Base-by-base conservation (phyloP, 768 basidiomycete genomes). In the Rhodotorula kratochvilovae region DNA sequence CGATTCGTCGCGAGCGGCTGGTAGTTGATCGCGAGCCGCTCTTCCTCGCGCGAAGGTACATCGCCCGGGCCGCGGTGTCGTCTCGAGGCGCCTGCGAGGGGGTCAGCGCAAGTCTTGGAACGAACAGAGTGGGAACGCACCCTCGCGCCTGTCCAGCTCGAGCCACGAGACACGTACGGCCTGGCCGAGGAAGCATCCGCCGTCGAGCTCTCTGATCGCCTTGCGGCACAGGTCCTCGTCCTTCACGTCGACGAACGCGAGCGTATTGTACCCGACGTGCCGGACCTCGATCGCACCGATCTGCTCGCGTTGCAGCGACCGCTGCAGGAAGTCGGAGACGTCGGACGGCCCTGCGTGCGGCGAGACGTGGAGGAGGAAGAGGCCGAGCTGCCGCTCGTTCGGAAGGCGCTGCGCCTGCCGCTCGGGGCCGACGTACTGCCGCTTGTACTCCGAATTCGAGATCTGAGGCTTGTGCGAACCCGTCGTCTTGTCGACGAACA, bases 201-300 rank as follows among this genome's bases (percentile, higher is more conserved):
- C 63, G 53, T 63, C 63, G 39, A 63, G 53, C 19, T 63, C 42
- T 21, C 29, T 27, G 51, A 63, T 63, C 3, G 53, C 63, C 7
- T 19, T 17, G 10, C 39, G 36, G 2, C 27, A 53, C 1, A 35
- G 39, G 2, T 43, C 53, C 19, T 23, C 29, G n/a, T 43, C 17
- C 5, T 15, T 15, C 36, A 42, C 1, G 5, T 16, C 29, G 50
- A 63, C 42, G 5, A 39, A 39, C 5, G 63, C 63, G 36, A 39
- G 23, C 12, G 36, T 21, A 15, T 25, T 29, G 3, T 5, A 11
- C 2, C 35, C 61, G 3, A 33, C 33, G 1, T 11, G 29, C 2
- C 33, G 33, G 25, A 61, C 21, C 33, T 12, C 7, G 43, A 60
- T 46, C 6, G 1, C 1, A 17, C 12, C 13, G 33, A 61, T 51